Percentiles rank a stretch among this genome's conserved stretches.
Evolutionary conservation across 1,139 yeast genomes (phyloP).

Genomic region (Geotrichum armillariae): DNA sequence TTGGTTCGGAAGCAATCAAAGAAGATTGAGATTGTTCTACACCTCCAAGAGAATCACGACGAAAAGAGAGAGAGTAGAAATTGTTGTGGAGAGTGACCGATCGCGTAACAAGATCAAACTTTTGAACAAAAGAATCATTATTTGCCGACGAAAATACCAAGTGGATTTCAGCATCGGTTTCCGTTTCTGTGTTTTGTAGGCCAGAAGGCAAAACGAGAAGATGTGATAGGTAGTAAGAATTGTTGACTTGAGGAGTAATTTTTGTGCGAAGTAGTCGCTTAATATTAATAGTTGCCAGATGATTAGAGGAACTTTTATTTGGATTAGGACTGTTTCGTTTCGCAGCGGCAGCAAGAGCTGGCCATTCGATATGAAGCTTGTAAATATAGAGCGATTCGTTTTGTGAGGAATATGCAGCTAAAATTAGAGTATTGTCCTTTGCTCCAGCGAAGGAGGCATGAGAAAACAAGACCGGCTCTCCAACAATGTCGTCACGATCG

Average conservation of each 20-base stretch:
- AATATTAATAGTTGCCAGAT: conserved; percentile 16
- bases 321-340: conserved; percentile 12
- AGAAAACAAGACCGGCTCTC: conserved; percentile 32
- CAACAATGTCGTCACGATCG: conserved; percentile 21
- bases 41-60: conserved; percentile 20
- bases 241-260: conserved; percentile 17
- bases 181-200: conserved; percentile 33
- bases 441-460: conserved; percentile 63
- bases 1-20: conserved; percentile 11
- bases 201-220: conserved; percentile 32
- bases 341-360: conserved; percentile 32
- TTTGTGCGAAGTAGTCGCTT: conserved; percentile 19
- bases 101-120: conserved; percentile 32
- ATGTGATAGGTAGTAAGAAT: conserved; percentile 30
- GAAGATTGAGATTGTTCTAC: conserved; percentile 15
- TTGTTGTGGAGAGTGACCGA: conserved; percentile 37
- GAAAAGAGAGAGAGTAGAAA: conserved; percentile 30
- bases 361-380: conserved; percentile 60
- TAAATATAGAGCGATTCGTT: conserved; percentile 50
- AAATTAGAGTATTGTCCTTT: conserved; percentile 49
- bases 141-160: conserved; percentile 33
- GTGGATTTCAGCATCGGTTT: conserved; percentile 44
- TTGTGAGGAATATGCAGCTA: conserved; percentile 49
- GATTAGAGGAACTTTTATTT: conserved; percentile 12
- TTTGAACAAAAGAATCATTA: conserved; percentile 27